Percentiles rank a stretch among this genome's conserved stretches.
Evolutionary conservation across 306 rosid species (phyloP).

Genomic region (Cucurbita ficifolia): DNA sequence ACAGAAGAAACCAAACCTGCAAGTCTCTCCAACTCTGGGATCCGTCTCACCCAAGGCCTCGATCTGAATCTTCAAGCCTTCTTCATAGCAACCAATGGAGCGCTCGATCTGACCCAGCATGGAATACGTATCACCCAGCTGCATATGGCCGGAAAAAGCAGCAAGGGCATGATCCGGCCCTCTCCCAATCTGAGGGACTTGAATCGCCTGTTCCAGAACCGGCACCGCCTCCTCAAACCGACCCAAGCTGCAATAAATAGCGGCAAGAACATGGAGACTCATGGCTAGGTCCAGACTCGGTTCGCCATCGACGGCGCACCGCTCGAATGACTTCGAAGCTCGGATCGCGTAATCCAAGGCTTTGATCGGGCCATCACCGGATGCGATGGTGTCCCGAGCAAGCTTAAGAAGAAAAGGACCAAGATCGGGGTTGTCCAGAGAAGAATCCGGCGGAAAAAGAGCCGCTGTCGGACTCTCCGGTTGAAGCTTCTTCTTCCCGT

Average conservation of each 20-base stretch:
- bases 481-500: constrained; percentile 39
- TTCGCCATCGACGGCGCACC: constrained; percentile 63
- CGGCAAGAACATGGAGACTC: constrained; percentile 92
- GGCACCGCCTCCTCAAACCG: constrained; percentile 95
- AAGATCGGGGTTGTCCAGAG: constrained; percentile 96
- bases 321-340: constrained; percentile 84
- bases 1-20: constrained; percentile 30
- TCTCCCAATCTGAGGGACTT: constrained; percentile 36
- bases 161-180: constrained; percentile 96
- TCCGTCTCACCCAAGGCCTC: constrained; percentile 80
- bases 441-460: constrained; percentile 33
- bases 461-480: constrained; percentile 45
- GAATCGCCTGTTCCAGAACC: constrained; percentile 80
- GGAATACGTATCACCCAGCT: constrained; percentile 84
- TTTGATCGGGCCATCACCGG: constrained; percentile 83
- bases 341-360: constrained; percentile 77
- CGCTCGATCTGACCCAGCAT: constrained; percentile 86
- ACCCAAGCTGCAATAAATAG: constrained; percentile 79
- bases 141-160: constrained; percentile 91
- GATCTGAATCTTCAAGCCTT: constrained; percentile 90
- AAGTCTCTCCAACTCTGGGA: constrained; percentile 94
- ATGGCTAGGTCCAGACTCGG: constrained; percentile 82
- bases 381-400: constrained; percentile 82
- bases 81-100: constrained; percentile 70
- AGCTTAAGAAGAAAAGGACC: constrained; percentile 72